Conservation (phyloP, 139 green algal genomes). For the Haematococcus lacustris region DNA sequence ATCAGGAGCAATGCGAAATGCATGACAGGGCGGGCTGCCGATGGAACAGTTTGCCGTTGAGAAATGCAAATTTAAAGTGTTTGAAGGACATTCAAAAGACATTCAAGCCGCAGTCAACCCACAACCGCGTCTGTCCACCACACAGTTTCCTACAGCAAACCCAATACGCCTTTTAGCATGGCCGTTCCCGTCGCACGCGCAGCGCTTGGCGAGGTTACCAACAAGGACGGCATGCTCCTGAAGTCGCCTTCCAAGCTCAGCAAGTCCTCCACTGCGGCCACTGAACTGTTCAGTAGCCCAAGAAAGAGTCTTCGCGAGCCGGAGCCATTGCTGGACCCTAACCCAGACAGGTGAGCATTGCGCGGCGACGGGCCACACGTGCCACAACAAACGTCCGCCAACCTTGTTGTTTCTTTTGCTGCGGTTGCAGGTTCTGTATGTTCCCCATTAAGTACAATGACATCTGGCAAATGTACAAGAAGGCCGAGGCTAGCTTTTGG, state of each 20-base stretch:
- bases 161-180: too few species aligned
- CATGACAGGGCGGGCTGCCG: too few species aligned
- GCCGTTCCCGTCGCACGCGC: neutral
- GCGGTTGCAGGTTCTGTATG: constrained; percentile 63
- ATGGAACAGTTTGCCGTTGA: too few species aligned
- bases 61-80: too few species aligned
- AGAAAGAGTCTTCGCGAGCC: neutral
- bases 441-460: constrained; percentile 78
- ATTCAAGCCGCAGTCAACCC: too few species aligned
- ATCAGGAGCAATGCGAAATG: too few species aligned
- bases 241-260: constrained; percentile 6
- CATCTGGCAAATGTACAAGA: constrained; percentile 97
- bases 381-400: neutral
- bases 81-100: too few species aligned
- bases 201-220: constrained; percentile 1
- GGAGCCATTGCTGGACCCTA: constrained; percentile 79
- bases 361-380: too few species aligned
- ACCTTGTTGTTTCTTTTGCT: neutral
- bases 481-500: constrained; percentile 92
- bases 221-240: neutral
- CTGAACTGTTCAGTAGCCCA: constrained; percentile 21
- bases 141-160: too few species aligned
- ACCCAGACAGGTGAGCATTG: constrained; percentile 58
- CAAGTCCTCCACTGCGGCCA: too few species aligned
- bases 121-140: too few species aligned